Base-by-base conservation (phyloP, 345 rosid species). In the Pistacia integerrima region DNA sequence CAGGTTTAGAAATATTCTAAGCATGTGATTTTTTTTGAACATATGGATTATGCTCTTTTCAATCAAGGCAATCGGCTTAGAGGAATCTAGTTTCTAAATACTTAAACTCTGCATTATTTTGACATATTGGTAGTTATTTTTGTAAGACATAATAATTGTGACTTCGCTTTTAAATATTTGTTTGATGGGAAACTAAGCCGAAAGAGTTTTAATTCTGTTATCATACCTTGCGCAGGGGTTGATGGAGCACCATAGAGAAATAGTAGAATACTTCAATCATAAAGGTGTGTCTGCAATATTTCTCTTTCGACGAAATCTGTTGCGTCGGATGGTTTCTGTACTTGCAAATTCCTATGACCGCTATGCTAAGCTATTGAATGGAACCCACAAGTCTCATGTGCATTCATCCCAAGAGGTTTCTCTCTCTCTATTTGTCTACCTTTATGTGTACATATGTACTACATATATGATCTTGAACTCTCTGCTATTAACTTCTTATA, bases 341-440 rank as follows among this genome's bases (percentile, higher is more conserved):
- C 80, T 90, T 54, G 95, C 98, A 4, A 96, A 96, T 84, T 92
- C 98, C 69, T 86, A 91, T 81, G 99, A 96, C 65, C 93, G 91
- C 36, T 68, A 83, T 65, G 98, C 98, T 61, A 96, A 92, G 88
- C 79, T 90, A 67, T 83, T 96, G 86, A 96, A 96, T 81, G 99
- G 99, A 68, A 92, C 92, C 69, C 99, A 96, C 78, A 92, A 92
- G 84, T 91, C 99, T 80, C 99, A 96, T 82, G 99, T 96, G 78
- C 99, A 96, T 86, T 92, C 97, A n/a, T 73, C 44, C 10, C 84
- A 89, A 82, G 99, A 96, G 98, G 99, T 96, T 64, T 55, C 58
- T 41, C 46, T 65, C 14, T 12, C 64, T 56, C 52, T 46, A 56
- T 30, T 11, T 46, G 16, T 20, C 61, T 67, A 35, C 63, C 5